Conservation (phyloP, 1,284 basidiomycete genomes). For the Chondrostereum purpureum region DNA sequence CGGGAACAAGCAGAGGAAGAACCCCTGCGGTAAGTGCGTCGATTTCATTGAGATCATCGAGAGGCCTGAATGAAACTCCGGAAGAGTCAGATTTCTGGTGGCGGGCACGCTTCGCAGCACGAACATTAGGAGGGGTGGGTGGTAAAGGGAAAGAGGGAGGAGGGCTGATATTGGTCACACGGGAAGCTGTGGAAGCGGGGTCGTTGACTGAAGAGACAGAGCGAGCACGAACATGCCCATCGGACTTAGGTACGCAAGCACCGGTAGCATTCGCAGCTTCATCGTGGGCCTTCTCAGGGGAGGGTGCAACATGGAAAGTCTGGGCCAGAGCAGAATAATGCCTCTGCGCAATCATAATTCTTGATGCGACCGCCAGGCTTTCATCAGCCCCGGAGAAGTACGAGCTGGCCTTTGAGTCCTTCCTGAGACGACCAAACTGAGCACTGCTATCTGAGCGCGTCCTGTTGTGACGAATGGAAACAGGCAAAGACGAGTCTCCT, state of each 20-base stretch:
- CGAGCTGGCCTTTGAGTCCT: constrained; percentile 48
- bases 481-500: constrained; percentile 34
- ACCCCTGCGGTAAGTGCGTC: constrained; percentile 62
- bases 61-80: constrained; percentile 50
- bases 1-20: constrained; percentile 62
- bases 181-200: constrained; percentile 32
- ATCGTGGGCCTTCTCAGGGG: constrained; percentile 35
- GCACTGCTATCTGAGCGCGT: constrained; percentile 47
- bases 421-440: constrained; percentile 46
- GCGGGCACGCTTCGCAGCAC: constrained; percentile 38
- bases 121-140: constrained; percentile 59
- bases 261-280: constrained; percentile 28
- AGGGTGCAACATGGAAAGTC: constrained; percentile 47
- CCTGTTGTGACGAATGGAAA: constrained; percentile 36
- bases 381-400: constrained; percentile 45
- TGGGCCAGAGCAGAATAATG: constrained; percentile 63
- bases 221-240: constrained; percentile 37
- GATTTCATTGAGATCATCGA: constrained; percentile 57
- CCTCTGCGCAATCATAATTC: constrained; percentile 61
- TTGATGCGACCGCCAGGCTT: constrained; percentile 40
- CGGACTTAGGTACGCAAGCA: constrained; percentile 20
- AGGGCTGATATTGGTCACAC: constrained; percentile 38
- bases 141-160: constrained; percentile 62
- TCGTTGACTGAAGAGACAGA: constrained; percentile 42
- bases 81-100: constrained; percentile 59